Base-by-base conservation (phyloP, 192 early-diverging fungal species). In the Neocallimastix lanati region DNA sequence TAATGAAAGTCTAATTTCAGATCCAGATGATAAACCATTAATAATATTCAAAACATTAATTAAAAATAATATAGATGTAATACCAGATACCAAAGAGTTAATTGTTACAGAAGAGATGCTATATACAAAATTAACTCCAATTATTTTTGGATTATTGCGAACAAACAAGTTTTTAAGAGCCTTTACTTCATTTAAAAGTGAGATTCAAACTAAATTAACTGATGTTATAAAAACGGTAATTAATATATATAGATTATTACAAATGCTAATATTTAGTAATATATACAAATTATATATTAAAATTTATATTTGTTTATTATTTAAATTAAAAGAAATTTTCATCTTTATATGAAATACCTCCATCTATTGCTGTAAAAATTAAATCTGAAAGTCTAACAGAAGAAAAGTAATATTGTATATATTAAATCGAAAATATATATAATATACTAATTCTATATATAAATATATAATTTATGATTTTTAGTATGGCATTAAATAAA, bases 141-240 rank as follows among this genome's bases (percentile, higher is more conserved):
- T 95, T 78, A 84, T 95, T 0, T 87, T 90, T 76, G 96, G 95
- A 12, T 82, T 99, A 58, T 84, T 95, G 28, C 86, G 92, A 15
- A 93, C 94, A 13, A 91, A 93, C 38, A 84, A 88, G 30, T 82
- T 97, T 12, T 86, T 81, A 29, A 80, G 80, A 35, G 90, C 93
- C 13, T 81, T 99, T 37, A 92, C 93, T 80, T 79, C 84, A 2
- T 97, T 94, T 82, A 88, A 92, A n/a, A 94, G 95, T 13, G 82
- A 85, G 25, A 83, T 97, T 33, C 84, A 94, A 81, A 82, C 88
- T 2, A 93, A 96, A 81, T 85, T 97, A 16, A 94, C 93, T 28
- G 85, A 85, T 15, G 84, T 95, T 76, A 90, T 94, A 30, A 93
- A 94, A 80, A 90, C 91, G 84, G 89, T n/a, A n/a, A n/a, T n/a